Percentiles rank a stretch among this genome's conserved stretches.
Conservation (phyloP, 805 yeast species). For the Nakazawaea anatomiae region DNA sequence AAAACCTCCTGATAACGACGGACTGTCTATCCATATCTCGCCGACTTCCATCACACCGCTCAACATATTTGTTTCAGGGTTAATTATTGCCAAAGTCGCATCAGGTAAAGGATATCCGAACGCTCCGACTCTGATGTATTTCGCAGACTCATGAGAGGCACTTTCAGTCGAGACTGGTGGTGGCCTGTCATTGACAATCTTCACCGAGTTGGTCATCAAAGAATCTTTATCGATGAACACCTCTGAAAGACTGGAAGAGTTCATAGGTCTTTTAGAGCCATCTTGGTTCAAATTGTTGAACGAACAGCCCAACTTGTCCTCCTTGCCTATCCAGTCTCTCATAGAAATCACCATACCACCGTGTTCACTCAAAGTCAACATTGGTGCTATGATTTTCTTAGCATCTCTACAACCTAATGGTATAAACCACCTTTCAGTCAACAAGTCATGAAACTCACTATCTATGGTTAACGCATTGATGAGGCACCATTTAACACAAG, state of each 20-base stretch:
- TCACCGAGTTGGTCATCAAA: conserved; percentile 64
- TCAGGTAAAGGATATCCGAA: conserved; percentile 95
- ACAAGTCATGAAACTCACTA: conserved; percentile 85
- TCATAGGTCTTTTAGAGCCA: conserved; percentile 23
- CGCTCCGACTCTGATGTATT: conserved; percentile 70
- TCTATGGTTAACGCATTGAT: conserved; percentile 87
- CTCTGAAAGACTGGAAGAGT: conserved; percentile 46
- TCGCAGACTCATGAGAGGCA: conserved; percentile 30
- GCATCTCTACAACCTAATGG: conserved; percentile 84
- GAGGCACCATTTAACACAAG: conserved; percentile 81
- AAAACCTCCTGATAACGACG: conserved; percentile 84
- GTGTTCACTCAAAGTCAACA: conserved; percentile 83
- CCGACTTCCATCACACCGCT: conserved; percentile 80
- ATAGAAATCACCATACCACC: conserved; percentile 94
- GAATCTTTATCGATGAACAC: conserved; percentile 70
- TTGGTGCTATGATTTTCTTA: conserved; percentile 76
- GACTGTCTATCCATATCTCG: conserved; percentile 96
- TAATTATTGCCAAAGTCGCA: conserved; percentile 87
- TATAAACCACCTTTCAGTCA: conserved; percentile 83
- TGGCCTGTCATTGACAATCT: conserved; percentile 56
- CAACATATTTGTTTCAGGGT: conserved; percentile 80
- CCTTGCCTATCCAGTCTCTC: conserved; percentile 83
- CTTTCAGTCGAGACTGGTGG: conserved; percentile 35
- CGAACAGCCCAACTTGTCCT: conserved; percentile 53
- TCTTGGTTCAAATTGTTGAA: conserved; percentile 33